phyloP scores from a whole-genome alignment of 805 yeast species.

The Candida silvicultrix region DNA sequence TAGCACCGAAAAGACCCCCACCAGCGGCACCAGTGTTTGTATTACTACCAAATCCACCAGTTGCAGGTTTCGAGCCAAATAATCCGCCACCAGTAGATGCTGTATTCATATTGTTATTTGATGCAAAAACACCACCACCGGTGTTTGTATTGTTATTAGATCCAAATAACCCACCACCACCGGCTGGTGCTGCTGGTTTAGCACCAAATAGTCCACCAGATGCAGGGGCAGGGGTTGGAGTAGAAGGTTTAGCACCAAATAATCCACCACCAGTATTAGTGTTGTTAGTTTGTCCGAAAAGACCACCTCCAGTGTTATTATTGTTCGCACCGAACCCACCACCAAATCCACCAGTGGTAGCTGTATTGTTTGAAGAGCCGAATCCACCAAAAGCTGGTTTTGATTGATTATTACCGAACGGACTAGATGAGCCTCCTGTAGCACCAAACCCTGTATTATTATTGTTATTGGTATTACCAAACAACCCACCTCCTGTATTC shows the following conservation, averaged over 20 bases:
- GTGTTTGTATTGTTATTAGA: slow-evolving; percentile 13
- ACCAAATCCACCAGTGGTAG: slow-evolving; percentile 7
- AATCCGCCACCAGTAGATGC: slow-evolving; percentile 22
- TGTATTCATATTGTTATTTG: slow-evolving; percentile 12
- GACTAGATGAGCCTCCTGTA: slow-evolving; percentile 12
- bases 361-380: slow-evolving; percentile 8
- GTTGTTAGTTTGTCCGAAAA: slow-evolving; percentile 27
- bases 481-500: slow-evolving; percentile 33
- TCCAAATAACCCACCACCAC: slow-evolving; percentile 37
- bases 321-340: slow-evolving; percentile 21
- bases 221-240: slow-evolving; percentile 18
- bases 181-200: slow-evolving; percentile 14
- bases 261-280: slow-evolving; percentile 28
- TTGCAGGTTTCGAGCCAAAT: slow-evolving; percentile 15
- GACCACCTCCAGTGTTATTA: slow-evolving; percentile 15
- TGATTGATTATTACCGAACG: slow-evolving; percentile 21
- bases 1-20: background rate
- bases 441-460: slow-evolving; percentile 27
- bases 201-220: slow-evolving; percentile 23
- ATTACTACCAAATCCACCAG: background rate
- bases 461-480: slow-evolving; percentile 29
- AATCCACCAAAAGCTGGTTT: slow-evolving; percentile 30
- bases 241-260: slow-evolving; percentile 31
- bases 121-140: slow-evolving; percentile 35
- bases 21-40: slow-evolving; percentile 9